Conservation (phyloP, 495 filamentous ascomycete genomes). For the Thozetella sp. region DNA sequence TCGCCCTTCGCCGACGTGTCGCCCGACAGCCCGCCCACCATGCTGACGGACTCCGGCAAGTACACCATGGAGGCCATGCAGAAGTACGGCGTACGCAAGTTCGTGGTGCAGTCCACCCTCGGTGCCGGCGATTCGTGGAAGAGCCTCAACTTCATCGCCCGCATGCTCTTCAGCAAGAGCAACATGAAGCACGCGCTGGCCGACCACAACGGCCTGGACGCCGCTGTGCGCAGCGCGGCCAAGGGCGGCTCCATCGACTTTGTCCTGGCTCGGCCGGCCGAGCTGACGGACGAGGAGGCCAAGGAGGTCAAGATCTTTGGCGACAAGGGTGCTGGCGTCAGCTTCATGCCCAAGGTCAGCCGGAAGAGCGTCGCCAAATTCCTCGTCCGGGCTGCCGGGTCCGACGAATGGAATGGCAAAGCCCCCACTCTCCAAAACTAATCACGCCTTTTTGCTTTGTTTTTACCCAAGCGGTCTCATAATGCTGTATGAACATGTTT, state of each 20-base stretch:
- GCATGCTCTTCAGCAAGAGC: conserved; percentile 41
- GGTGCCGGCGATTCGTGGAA: conserved; percentile 48
- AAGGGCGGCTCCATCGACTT: conserved; percentile 42
- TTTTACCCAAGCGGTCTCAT: too few relatives aligned
- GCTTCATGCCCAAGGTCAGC: conserved; percentile 22
- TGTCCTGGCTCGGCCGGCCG: too few relatives aligned
- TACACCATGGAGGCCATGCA: conserved; percentile 41
- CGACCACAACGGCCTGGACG: conserved; percentile 42
- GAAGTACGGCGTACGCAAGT: conserved; percentile 33
- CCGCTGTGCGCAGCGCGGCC: conserved; percentile 36
- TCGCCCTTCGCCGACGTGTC: conserved; percentile 47
- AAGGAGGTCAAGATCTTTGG: conserved; percentile 27
- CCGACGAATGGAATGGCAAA: too few relatives aligned
- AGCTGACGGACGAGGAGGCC: conserved; percentile 41
- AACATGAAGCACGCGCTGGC: conserved; percentile 47
- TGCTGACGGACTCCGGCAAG: conserved; percentile 46
- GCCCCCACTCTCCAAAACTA: too few relatives aligned
- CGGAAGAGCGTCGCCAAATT: conserved; percentile 25
- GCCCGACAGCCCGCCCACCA: conserved; percentile 38
- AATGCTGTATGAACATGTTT: too few relatives aligned
- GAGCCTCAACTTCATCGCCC: conserved; percentile 39
- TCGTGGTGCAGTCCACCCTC: conserved; percentile 47
- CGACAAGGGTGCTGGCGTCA: conserved; percentile 29
- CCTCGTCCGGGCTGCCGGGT: conserved; percentile 29
- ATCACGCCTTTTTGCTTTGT: too few relatives aligned